Evolutionary conservation across 108 stramenopile genomes (phyloP), one percentile per base, ranked within the genome.

Genomic region (Nitzschia palea): DNA sequence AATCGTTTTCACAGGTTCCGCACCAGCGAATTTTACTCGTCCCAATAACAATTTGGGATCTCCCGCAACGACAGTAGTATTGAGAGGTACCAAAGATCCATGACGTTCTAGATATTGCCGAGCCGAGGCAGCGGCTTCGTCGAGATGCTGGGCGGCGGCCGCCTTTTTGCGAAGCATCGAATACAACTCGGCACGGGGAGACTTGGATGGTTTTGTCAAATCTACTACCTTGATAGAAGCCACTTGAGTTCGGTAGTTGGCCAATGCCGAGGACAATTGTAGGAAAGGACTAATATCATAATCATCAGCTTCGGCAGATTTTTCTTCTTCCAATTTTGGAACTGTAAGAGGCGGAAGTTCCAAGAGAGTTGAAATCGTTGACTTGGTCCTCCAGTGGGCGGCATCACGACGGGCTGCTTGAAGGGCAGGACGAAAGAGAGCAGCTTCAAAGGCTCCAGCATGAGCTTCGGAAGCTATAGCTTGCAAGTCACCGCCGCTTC

Each of bases 351-450:
- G 77, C 4, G 78, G 75, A 15, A 85, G 70, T 20, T 70, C 65
- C 40, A 71, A 44, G 27, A 85, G 31, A 2, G 66, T 65, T 14
- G 68, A 52, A 54, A 67, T 44, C 1, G 83, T 72, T 15, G 83
- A 79, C 55, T 75, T 78, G 18, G 81, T 42, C 58, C 87, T 90
- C 92, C 92, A 94, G 31, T 71, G 68, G 15, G 75, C 72, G n/a
- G 92, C 81, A 59, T 90, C 87, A 40, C 73, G 76, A 9, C 81
- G 70, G 0, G 86, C 89, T 9, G 84, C 76, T 47, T 65, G 77
- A 34, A 94, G 65, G 3, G 86, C 85, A 27, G 92, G 92, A 20
- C 92, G 83, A 71, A 86, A 90, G 30, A 90, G 61, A 9, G 88
- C 77, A 1, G 89, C 79, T 74, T 89, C 89, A 17, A 89, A 67